Conservation (phyloP, 148 eudicot species). For the Fagopyrum homotropicum region DNA sequence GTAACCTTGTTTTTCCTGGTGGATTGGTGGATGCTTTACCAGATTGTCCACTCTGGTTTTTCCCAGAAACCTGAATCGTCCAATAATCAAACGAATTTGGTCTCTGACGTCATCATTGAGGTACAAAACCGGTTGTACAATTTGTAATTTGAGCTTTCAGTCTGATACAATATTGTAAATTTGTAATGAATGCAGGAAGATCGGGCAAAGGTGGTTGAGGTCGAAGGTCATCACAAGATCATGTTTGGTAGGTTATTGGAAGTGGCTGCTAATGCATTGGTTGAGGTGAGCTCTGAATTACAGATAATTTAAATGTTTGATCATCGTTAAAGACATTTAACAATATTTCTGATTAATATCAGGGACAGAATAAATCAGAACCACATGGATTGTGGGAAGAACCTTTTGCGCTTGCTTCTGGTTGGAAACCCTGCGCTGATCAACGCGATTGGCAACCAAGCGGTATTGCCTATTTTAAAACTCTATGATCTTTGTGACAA, state of each 20-base stretch:
- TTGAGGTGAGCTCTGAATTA: slow-evolving; percentile 52
- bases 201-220: slow-evolving; percentile 30
- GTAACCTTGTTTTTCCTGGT: slow-evolving; percentile 44
- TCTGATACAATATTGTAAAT: neutral
- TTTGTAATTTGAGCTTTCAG: neutral
- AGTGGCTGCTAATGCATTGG: slow-evolving; percentile 89
- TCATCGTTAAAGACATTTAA: neutral
- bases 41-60: slow-evolving; percentile 42
- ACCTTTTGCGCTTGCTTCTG: slow-evolving; percentile 64
- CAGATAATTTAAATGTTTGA: neutral
- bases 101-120: neutral
- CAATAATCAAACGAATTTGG: neutral
- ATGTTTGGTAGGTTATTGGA: slow-evolving; percentile 70
- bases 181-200: slow-evolving; percentile 53
- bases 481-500: neutral
- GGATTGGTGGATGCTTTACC: slow-evolving; percentile 79
- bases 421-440: slow-evolving; percentile 89
- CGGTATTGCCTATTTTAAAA: slow-evolving; percentile 35
- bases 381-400: slow-evolving; percentile 92
- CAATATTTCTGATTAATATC: neutral
- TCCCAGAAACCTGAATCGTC: slow-evolving; percentile 8
- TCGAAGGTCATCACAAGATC: slow-evolving; percentile 65
- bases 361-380: slow-evolving; percentile 75
- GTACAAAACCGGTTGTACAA: neutral
- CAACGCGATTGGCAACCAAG: slow-evolving; percentile 73